Conservation (phyloP, 345 rosid species). For the Lumnitzera littorea region DNA sequence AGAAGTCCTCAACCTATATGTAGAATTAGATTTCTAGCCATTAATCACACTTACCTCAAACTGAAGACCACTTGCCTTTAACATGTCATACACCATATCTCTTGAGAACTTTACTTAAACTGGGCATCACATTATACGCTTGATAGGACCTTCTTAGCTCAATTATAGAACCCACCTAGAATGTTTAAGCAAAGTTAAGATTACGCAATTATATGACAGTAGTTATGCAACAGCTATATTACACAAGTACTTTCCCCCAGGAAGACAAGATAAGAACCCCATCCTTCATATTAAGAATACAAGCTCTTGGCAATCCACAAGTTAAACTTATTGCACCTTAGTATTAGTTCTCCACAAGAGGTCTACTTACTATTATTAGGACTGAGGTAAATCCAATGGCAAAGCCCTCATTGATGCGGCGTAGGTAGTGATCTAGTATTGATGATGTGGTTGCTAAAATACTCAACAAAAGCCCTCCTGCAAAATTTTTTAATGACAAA, state of each 20-base stretch:
- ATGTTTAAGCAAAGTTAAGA: neutral
- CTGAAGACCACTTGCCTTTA: neutral
- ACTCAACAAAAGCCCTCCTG: constrained; percentile 83
- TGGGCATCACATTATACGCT: constrained; percentile 95
- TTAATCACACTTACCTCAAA: constrained; percentile 4
- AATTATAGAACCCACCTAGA: constrained; percentile 92
- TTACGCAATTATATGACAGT: neutral
- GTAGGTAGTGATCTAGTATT: constrained; percentile 78
- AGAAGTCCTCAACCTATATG: too few relatives aligned
- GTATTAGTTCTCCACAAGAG: neutral
- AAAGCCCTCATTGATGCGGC: constrained; percentile 70
- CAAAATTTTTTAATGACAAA: constrained; percentile 3
- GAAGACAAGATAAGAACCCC: neutral
- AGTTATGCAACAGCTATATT: constrained; percentile 1
- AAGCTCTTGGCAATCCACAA: neutral
- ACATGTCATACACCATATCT: constrained; percentile 60
- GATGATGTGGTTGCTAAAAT: constrained; percentile 78
- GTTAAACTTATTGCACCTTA: neutral
- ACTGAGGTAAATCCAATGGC: constrained; percentile 87
- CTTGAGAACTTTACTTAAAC: constrained; percentile 78
- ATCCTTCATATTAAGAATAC: neutral
- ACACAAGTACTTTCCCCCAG: neutral
- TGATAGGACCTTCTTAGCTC: constrained; percentile 94
- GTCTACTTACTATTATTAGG: constrained; percentile 64
- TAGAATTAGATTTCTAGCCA: too few relatives aligned